phyloP scores from a whole-genome alignment of 805 yeast species.

The Wickerhamiella siamensis region DNA sequence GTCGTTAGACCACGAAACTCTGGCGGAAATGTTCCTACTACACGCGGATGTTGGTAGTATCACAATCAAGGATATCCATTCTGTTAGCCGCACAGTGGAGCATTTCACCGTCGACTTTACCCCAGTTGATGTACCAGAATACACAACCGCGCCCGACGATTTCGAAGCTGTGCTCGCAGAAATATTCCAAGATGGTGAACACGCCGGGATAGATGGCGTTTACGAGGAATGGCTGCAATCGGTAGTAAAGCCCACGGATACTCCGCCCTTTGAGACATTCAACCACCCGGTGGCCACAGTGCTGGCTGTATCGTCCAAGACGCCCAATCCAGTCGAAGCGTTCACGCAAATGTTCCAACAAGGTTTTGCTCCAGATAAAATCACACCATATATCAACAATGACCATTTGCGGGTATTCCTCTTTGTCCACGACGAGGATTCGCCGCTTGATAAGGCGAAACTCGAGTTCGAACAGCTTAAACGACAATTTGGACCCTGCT shows the following conservation, averaged over 20 bases:
- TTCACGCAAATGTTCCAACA: conserved; percentile 38
- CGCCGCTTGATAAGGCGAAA: conserved; percentile 32
- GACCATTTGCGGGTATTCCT: conserved; percentile 45
- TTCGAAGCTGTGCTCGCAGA: conserved; percentile 5
- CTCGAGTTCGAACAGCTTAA: conserved; percentile 30
- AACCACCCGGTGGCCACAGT: conserved; percentile 75
- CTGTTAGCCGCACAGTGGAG: conserved; percentile 35
- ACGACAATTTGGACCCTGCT: conserved; percentile 24
- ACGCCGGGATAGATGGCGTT: neutral
- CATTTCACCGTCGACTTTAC: conserved; percentile 32
- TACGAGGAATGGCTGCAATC: neutral
- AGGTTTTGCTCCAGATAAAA: conserved; percentile 28
- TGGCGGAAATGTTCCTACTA: conserved; percentile 35
- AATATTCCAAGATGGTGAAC: neutral
- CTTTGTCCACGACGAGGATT: conserved; percentile 35
- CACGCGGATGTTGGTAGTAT: conserved; percentile 38
- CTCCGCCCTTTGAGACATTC: conserved; percentile 59
- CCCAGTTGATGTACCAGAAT: conserved; percentile 27
- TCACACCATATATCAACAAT: conserved; percentile 45
- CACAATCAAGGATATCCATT: conserved; percentile 36
- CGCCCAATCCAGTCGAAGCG: conserved; percentile 44
- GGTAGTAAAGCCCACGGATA: neutral
- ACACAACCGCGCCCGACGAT: conserved; percentile 6
- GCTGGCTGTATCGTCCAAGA: conserved; percentile 45
- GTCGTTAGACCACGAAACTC: conserved; percentile 28